These are phyloP conservation scores for Ceratobasidium sp. DNA, from an alignment of 1,284 basidiomycete genomes.

Conservation along the genomic window DNA sequence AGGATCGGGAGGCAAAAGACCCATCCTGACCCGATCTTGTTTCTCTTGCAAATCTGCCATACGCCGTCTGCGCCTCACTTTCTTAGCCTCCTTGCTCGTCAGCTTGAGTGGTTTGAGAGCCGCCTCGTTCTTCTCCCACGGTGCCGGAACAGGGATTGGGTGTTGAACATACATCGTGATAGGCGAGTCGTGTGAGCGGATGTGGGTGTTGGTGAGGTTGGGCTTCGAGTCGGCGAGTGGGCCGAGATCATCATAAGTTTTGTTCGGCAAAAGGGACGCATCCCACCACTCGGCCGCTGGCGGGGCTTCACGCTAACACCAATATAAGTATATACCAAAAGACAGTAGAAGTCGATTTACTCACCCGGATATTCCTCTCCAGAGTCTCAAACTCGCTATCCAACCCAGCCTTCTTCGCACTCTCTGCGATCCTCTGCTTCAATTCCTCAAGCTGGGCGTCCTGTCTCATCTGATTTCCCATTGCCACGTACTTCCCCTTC, in stretches of 20 bases:
- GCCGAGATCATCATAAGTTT: constrained; percentile 81
- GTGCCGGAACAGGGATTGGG: constrained; percentile 95
- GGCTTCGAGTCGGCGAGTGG: constrained; percentile 52
- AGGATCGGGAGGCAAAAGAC: constrained; percentile 92
- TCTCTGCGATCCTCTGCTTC: constrained; percentile 92
- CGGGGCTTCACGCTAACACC: constrained; percentile 79
- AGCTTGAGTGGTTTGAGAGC: constrained; percentile 86
- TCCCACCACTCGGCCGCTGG: constrained; percentile 99
- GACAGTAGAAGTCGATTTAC: constrained; percentile 50
- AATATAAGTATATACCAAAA: constrained; percentile 15
- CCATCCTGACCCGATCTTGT: constrained; percentile 95
- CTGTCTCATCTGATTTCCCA: constrained; percentile 87
- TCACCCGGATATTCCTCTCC: constrained; percentile 86
- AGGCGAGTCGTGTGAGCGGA: constrained; percentile 76
- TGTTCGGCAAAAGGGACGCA: constrained; percentile 82
- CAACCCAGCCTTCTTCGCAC: constrained; percentile 91
- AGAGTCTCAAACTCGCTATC: constrained; percentile 91
- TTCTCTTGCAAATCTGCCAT: constrained; percentile 94
- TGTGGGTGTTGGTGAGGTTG: constrained; percentile 71
- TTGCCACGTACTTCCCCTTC: constrained; percentile 89
- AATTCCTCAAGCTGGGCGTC: constrained; percentile 90
- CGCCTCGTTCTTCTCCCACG: constrained; percentile 84
- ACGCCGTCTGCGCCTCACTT: constrained; percentile 91
- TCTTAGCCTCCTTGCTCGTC: constrained; percentile 97
- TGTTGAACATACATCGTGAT: constrained; percentile 96